These are phyloP conservation scores for Massarina eburnea DNA, from an alignment of 2,329 filamentous ascomycete genomes.

Conservation along the genomic window DNA sequence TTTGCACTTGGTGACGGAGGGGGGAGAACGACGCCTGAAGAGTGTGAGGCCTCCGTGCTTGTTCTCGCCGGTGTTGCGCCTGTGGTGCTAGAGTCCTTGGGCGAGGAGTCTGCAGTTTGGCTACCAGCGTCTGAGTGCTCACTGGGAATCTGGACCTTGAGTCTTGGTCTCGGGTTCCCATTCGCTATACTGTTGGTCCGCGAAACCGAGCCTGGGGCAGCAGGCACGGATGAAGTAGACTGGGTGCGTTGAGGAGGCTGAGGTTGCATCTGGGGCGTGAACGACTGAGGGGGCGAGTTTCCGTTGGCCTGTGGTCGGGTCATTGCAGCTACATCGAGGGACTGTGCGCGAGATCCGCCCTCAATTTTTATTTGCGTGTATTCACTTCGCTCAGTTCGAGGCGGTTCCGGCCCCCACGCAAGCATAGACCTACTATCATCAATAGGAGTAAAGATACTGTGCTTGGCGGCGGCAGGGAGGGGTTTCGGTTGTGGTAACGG, in stretches of 20 bases:
- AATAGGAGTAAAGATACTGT: slow-evolving; percentile 96
- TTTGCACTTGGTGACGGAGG: slow-evolving; percentile 90
- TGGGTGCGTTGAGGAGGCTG: slow-evolving; percentile 52
- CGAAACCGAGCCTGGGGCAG: slow-evolving; percentile 72
- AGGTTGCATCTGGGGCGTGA: slow-evolving; percentile 27
- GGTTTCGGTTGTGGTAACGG: slow-evolving; percentile 67
- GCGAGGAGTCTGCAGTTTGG: slow-evolving; percentile 70
- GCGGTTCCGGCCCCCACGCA: slow-evolving; percentile 58
- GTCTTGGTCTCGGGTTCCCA: slow-evolving; percentile 69
- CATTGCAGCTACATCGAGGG: slow-evolving; percentile 63
- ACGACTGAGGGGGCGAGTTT: slow-evolving; percentile 59
- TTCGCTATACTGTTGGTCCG: slow-evolving; percentile 66
- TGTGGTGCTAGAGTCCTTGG: slow-evolving; percentile 62
- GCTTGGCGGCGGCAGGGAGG: slow-evolving; percentile 64
- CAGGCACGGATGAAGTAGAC: slow-evolving; percentile 65
- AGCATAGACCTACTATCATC: slow-evolving; percentile 89
- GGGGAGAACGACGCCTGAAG: slow-evolving; percentile 76
- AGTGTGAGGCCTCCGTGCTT: slow-evolving; percentile 58
- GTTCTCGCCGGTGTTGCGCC: slow-evolving; percentile 59
- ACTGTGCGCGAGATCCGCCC: slow-evolving; percentile 59
- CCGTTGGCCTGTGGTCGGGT: slow-evolving; percentile 44
- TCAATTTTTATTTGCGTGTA: slow-evolving; percentile 45
- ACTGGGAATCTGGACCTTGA: slow-evolving; percentile 94
- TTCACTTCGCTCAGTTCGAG: slow-evolving; percentile 51
- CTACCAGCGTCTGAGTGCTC: slow-evolving; percentile 80